Evolutionary conservation across 2,329 filamentous ascomycete species (phyloP).

Genomic region (Ascochyta rabiei): DNA sequence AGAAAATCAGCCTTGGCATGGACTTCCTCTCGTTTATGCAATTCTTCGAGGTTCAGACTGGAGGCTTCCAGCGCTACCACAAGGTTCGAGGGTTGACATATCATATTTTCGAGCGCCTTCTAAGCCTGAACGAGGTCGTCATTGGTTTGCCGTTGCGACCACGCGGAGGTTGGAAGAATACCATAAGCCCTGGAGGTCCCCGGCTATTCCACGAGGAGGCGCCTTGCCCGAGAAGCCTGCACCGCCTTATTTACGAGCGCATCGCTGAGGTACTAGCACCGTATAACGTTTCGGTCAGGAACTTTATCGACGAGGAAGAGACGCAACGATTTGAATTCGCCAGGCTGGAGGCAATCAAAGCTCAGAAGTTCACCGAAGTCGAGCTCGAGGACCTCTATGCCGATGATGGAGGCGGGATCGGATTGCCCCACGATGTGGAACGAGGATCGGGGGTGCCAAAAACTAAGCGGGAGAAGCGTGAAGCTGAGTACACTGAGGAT

Average conservation of each 20-base stretch:
- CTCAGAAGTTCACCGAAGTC: slow-evolving; percentile 10
- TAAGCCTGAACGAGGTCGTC: slow-evolving; percentile 26
- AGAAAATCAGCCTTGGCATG: slow-evolving; percentile 28
- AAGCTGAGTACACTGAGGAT: neutral
- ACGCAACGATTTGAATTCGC: slow-evolving; percentile 11
- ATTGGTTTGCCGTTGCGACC: slow-evolving; percentile 24
- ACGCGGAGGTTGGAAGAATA: slow-evolving; percentile 12
- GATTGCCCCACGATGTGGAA: slow-evolving; percentile 10
- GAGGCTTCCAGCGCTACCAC: slow-evolving; percentile 17
- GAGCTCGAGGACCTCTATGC: slow-evolving; percentile 25
- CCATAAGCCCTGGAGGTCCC: neutral
- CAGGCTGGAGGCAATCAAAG: neutral
- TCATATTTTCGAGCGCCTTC: slow-evolving; percentile 30
- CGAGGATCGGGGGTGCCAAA: neutral
- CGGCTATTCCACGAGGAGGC: slow-evolving; percentile 25
- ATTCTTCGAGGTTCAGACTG: slow-evolving; percentile 36
- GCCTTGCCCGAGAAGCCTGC: slow-evolving; percentile 31
- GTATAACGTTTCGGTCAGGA: slow-evolving; percentile 16
- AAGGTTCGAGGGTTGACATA: slow-evolving; percentile 5
- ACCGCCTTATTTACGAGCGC: slow-evolving; percentile 35
- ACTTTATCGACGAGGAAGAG: slow-evolving; percentile 33
- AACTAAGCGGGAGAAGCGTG: neutral
- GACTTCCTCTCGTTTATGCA: slow-evolving; percentile 25
- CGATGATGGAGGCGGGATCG: slow-evolving; percentile 24
- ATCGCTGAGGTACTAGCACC: slow-evolving; percentile 23